Evolutionary conservation across 2,329 filamentous ascomycete genomes (phyloP).

Genomic region (Alternaria triticimaculans): DNA sequence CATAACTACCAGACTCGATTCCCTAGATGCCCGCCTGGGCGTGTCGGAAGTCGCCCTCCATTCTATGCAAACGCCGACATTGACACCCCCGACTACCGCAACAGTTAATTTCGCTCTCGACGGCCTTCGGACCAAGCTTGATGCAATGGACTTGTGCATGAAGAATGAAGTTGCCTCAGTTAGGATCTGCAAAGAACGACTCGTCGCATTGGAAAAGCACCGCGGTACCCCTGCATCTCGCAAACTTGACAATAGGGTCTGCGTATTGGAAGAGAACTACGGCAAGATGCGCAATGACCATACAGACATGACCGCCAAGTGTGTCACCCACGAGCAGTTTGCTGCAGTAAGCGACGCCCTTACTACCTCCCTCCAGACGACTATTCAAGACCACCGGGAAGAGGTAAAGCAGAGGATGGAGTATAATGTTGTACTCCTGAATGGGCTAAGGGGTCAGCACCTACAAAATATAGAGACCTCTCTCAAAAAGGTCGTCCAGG

Average conservation of each 20-base stretch:
- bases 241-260: neutral
- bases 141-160: neutral
- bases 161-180: neutral
- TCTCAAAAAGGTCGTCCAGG: neutral
- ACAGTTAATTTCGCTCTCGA: neutral
- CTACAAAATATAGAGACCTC: neutral
- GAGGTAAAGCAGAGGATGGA: neutral
- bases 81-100: neutral
- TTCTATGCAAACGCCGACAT: fast-evolving
- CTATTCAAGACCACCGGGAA: neutral
- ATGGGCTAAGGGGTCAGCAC: neutral
- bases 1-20: neutral
- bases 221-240: neutral
- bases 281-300: neutral
- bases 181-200: neutral
- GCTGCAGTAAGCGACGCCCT: fast-evolving
- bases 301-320: neutral
- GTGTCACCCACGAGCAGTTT: neutral
- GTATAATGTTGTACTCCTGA: neutral
- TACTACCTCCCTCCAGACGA: too few species aligned
- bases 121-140: neutral
- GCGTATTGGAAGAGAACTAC: neutral
- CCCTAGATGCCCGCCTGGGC: neutral
- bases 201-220: neutral
- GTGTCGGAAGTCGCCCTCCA: neutral